A percentile compares a stretch with the other conserved stretches of the same genome.
Conservation (phyloP, 805 yeast genomes). For the Metschnikowia bowlesiae region DNA sequence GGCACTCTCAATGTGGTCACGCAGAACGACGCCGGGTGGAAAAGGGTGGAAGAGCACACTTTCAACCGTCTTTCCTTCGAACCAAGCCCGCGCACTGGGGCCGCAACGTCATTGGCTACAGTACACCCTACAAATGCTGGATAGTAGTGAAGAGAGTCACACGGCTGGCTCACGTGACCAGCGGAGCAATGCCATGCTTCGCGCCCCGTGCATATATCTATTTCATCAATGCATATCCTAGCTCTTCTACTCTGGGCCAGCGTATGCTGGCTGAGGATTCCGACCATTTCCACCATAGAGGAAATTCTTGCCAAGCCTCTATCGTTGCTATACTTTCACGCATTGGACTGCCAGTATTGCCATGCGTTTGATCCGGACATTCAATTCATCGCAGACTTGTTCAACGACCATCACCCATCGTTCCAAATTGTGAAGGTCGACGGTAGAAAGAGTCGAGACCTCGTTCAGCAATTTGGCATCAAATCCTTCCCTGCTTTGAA, state of each 20-base stretch:
- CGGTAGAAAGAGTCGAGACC: constrained; percentile 24
- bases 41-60: no score
- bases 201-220: not conserved
- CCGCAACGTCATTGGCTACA: no score
- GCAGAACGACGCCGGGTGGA: no score
- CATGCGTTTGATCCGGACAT: constrained; percentile 29
- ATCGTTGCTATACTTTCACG: constrained; percentile 46
- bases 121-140: not conserved
- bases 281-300: constrained; percentile 6
- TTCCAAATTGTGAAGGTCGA: constrained; percentile 33
- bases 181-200: not conserved
- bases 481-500: constrained; percentile 47
- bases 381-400: constrained; percentile 40
- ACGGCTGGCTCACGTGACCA: not conserved
- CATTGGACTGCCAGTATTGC: constrained; percentile 36
- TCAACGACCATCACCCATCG: constrained; percentile 22
- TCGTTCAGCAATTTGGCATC: constrained; percentile 38
- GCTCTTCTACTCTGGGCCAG: not conserved
- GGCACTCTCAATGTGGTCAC: no score
- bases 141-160: not conserved
- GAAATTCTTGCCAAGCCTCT: constrained; percentile 10
- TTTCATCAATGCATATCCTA: constrained; percentile 2
- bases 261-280: constrained; percentile 4
- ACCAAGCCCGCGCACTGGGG: not conserved
- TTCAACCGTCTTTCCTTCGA: no score